Percentiles rank a stretch among this genome's conserved stretches.
Conservation (phyloP, 306 rosid species). For the Vigna nakashimae region DNA sequence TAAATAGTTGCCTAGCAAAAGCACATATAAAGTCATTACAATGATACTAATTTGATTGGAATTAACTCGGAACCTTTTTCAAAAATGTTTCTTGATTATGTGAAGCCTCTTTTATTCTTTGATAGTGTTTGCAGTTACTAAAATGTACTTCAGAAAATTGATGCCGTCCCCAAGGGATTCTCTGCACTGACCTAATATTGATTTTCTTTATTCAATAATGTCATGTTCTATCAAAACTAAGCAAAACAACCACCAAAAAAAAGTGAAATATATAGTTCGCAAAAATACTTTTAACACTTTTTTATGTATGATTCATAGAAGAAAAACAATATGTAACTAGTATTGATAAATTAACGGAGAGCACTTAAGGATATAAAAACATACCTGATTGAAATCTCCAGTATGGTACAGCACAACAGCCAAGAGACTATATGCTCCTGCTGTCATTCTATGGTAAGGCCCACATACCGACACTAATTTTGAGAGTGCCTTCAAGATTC, state of each 20-base stretch:
- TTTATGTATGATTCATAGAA: conserved; percentile 23
- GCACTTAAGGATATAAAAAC: conserved; percentile 25
- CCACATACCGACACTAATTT: conserved; percentile 93
- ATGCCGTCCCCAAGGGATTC: neutral
- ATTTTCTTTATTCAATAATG: neutral
- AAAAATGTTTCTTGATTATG: conserved; percentile 20
- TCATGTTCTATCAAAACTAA: conserved; percentile 6
- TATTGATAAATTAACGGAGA: conserved; percentile 35
- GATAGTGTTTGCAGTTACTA: conserved; percentile 11
- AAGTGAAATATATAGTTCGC: conserved; percentile 10
- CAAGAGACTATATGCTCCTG: conserved; percentile 97
- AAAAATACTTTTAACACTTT: neutral
- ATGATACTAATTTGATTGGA: conserved; percentile 23
- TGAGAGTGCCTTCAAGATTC: conserved; percentile 79
- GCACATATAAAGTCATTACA: conserved; percentile 28
- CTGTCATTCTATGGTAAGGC: conserved; percentile 98
- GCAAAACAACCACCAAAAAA: neutral
- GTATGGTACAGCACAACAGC: conserved; percentile 98
- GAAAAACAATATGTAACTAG: conserved; percentile 24
- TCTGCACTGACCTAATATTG: conserved; percentile 5
- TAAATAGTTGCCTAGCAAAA: conserved; percentile 86
- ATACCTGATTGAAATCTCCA: conserved; percentile 96
- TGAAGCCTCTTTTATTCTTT: conserved; percentile 10
- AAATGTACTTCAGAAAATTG: conserved; percentile 2
- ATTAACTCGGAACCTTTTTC: conserved; percentile 9